Percentiles rank a stretch among this genome's conserved stretches.
Evolutionary conservation across 2,329 filamentous ascomycete genomes (phyloP).

Genomic region (Talaromyces piceae): DNA sequence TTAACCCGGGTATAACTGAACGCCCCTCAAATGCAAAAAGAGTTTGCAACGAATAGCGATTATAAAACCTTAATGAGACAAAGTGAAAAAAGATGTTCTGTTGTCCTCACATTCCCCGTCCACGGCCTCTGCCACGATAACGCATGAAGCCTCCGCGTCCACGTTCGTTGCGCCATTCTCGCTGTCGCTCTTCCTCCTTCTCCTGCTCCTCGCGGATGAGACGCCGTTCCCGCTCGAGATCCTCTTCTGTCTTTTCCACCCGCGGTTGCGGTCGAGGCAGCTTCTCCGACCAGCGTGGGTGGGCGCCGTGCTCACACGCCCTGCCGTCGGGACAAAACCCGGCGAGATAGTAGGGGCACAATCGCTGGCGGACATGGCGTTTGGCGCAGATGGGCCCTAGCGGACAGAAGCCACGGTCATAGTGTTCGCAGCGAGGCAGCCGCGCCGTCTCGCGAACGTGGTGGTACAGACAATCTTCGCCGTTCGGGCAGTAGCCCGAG

Average conservation of each 20-base stretch:
- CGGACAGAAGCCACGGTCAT: slow-evolving; percentile 90
- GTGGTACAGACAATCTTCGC: slow-evolving; percentile 90
- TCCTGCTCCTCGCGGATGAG: slow-evolving; percentile 55
- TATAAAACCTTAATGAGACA: too few relatives aligned
- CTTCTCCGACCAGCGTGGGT: slow-evolving; percentile 69
- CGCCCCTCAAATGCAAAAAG: not conserved
- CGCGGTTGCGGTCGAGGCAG: slow-evolving; percentile 51
- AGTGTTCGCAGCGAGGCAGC: slow-evolving; percentile 76
- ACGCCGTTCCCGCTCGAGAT: slow-evolving; percentile 52
- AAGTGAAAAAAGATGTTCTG: not conserved
- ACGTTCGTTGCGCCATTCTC: slow-evolving; percentile 47
- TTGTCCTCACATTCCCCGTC: slow-evolving; percentile 7
- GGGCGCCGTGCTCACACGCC: slow-evolving; percentile 69
- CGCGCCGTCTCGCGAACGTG: slow-evolving; percentile 79
- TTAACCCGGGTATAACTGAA: not conserved
- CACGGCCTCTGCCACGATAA: slow-evolving; percentile 41
- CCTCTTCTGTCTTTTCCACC: slow-evolving; percentile 66
- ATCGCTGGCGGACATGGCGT: slow-evolving; percentile 72
- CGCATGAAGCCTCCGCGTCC: slow-evolving; percentile 42
- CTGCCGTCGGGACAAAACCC: slow-evolving; percentile 87
- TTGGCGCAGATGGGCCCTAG: slow-evolving; percentile 81
- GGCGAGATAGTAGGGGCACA: slow-evolving; percentile 81
- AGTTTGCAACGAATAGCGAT: too few relatives aligned
- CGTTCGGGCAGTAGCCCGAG: slow-evolving; percentile 92
- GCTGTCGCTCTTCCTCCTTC: slow-evolving; percentile 46